A percentile compares a stretch with the other conserved stretches of the same genome.
Conservation (phyloP, 2,329 filamentous ascomycete species). For the Elsinoe fawcettii region DNA sequence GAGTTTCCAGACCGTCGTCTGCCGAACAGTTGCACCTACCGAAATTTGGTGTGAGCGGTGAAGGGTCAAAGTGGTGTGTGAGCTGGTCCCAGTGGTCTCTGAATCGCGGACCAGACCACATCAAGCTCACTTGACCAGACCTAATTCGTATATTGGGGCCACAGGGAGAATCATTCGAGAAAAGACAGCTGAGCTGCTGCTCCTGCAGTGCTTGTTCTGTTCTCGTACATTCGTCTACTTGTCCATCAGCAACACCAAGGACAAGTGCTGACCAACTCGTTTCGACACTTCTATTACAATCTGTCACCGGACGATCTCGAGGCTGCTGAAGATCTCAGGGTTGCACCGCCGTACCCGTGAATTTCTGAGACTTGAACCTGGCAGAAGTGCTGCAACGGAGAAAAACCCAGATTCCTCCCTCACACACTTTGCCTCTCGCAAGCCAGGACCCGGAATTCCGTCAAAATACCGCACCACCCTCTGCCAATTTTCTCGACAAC, state of each 20-base stretch:
- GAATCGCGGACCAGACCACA: conserved; percentile 1
- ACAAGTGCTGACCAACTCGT: background rate
- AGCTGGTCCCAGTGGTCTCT: background rate
- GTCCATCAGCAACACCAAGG: background rate
- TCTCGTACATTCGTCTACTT: background rate
- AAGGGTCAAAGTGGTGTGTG: conserved; percentile 1
- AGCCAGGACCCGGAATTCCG: background rate
- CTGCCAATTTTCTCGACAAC: background rate
- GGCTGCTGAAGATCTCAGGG: background rate
- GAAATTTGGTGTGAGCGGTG: conserved; percentile 8
- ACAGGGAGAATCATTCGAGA: background rate
- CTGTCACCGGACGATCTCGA: background rate
- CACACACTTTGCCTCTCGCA: background rate
- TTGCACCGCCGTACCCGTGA: conserved; percentile 1
- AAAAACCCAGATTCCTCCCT: background rate
- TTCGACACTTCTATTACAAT: background rate
- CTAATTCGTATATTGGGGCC: background rate
- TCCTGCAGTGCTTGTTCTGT: background rate
- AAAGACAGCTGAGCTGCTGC: background rate
- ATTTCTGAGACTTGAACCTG: background rate
- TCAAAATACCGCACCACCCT: conserved; percentile 13
- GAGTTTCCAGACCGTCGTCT: background rate
- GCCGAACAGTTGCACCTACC: conserved; percentile 3
- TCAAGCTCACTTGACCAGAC: background rate
- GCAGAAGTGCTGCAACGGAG: background rate